Percentiles rank a stretch among this genome's conserved stretches.
These are phyloP conservation scores for Nicotiana obtusifolia DNA, from an alignment of 257 asterid genomes.

Conservation along the genomic window DNA sequence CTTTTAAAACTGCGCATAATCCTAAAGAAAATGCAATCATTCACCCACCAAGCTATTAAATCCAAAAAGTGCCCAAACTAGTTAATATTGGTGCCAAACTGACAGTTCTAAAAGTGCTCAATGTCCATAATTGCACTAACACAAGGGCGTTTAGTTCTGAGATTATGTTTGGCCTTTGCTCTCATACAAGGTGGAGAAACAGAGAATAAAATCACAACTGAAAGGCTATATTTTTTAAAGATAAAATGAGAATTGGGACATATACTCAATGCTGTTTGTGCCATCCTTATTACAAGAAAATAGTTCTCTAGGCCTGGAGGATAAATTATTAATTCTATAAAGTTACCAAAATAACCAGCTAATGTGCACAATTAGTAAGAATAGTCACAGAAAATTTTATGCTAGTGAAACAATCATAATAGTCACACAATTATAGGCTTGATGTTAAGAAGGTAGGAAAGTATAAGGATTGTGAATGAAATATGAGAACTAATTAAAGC, in stretches of 20 bases:
- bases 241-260: not conserved
- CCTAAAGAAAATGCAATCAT: too few species aligned
- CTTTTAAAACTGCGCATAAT: too few species aligned
- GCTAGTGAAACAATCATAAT: not conserved
- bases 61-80: not conserved
- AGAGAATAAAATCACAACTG: not conserved
- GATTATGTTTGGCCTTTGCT: not conserved
- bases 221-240: not conserved
- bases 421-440: too few species aligned
- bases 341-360: not conserved
- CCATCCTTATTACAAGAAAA: not conserved
- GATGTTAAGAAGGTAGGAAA: too few species aligned
- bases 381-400: not conserved
- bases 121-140: not conserved
- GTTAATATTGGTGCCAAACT: not conserved
- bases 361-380: not conserved
- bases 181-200: not conserved
- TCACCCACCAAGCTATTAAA: too few species aligned
- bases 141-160: not conserved
- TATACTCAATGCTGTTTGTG: not conserved
- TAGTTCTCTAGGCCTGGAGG: not conserved
- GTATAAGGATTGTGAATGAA: not conserved
- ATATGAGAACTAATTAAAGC: not conserved
- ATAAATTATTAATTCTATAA: not conserved
- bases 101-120: not conserved